A percentile compares a stretch with the other conserved stretches of the same genome.
These are phyloP conservation scores for Yarrowia osloensis DNA, from an alignment of 805 yeast genomes.

Conservation along the genomic window DNA sequence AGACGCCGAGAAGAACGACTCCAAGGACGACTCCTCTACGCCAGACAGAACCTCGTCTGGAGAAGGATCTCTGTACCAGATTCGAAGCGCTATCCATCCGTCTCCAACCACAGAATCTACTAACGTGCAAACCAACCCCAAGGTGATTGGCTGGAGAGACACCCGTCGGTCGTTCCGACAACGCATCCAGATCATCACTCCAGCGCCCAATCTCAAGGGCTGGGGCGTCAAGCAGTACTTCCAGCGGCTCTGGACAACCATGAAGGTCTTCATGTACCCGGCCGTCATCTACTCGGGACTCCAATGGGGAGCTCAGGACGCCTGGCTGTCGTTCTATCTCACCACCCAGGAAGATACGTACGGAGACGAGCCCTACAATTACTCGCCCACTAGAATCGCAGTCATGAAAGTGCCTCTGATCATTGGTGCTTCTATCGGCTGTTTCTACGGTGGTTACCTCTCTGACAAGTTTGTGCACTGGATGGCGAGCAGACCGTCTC, in stretches of 20 bases:
- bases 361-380: constrained; percentile 66
- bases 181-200: constrained; percentile 46
- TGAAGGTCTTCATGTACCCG: constrained; percentile 47
- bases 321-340: constrained; percentile 70
- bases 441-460: constrained; percentile 51
- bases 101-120: neutral
- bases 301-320: constrained; percentile 80
- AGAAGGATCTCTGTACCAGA: neutral
- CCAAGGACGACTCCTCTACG: too few relatives aligned
- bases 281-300: constrained; percentile 62
- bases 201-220: constrained; percentile 60
- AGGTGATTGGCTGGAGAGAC: constrained; percentile 42
- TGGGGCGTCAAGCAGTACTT: constrained; percentile 66
- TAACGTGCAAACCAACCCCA: constrained; percentile 25
- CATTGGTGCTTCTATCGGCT: constrained; percentile 55
- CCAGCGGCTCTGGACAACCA: constrained; percentile 51
- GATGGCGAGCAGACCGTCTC: constrained; percentile 48
- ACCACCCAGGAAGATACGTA: constrained; percentile 71
- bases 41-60: neutral
- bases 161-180: constrained; percentile 46
- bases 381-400: constrained; percentile 66
- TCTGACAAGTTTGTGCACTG: constrained; percentile 60
- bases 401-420: constrained; percentile 71
- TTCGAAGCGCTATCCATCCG: constrained; percentile 7
- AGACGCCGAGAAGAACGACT: neutral